A percentile compares a stretch with the other conserved stretches of the same genome.
Conservation (phyloP, 2,329 filamentous ascomycete species). For the Cephalotrichum gorgonifer region DNA sequence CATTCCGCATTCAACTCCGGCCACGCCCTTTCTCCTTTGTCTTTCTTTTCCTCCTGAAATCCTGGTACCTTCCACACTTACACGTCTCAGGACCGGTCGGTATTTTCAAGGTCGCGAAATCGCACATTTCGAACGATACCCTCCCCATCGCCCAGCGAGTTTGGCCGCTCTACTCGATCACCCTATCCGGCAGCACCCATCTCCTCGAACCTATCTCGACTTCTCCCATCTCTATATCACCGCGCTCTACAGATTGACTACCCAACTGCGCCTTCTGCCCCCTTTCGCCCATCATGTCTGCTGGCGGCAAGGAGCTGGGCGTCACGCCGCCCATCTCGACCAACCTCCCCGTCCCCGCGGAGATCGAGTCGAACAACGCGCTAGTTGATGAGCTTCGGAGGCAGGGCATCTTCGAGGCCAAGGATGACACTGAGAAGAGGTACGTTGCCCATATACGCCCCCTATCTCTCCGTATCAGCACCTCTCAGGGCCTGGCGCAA, state of each 20-base stretch:
- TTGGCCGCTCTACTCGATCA: neutral
- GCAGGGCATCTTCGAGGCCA: conserved; percentile 85
- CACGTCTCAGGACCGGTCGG: no score
- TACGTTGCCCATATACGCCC: conserved; percentile 23
- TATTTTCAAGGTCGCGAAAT: no score
- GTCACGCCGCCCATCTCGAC: conserved; percentile 78
- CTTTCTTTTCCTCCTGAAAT: neutral
- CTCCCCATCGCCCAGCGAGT: neutral
- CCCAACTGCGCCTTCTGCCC: neutral
- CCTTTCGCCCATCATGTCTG: neutral
- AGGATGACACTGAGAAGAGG: conserved; percentile 76
- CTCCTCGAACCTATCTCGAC: neutral
- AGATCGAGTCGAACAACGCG: conserved; percentile 66
- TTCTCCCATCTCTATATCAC: neutral
- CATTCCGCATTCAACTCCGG: neutral
- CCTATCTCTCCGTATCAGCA: neutral
- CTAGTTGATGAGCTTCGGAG: conserved; percentile 75
- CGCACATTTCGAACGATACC: no score
- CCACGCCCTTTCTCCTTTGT: neutral
- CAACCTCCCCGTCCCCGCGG: conserved; percentile 62
- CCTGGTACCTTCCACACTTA: neutral
- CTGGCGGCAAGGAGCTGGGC: conserved; percentile 29
- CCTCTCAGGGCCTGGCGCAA: neutral
- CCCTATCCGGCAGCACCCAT: neutral
- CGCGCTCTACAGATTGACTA: neutral